Conservation (phyloP, 2,329 filamentous ascomycete genomes). For the Penicillium sp. region DNA sequence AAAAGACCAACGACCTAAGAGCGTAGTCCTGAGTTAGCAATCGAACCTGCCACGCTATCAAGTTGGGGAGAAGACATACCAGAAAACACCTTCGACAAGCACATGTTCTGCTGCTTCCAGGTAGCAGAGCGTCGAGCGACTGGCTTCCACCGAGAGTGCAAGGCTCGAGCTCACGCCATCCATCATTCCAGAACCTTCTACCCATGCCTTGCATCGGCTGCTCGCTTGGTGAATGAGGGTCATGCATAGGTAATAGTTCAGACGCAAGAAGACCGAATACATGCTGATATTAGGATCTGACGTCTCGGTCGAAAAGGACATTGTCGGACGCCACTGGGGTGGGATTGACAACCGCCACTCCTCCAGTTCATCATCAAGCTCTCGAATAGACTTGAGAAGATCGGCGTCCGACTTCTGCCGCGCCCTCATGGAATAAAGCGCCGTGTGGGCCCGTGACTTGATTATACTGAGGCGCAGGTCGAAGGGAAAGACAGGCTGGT, state of each 20-base stretch:
- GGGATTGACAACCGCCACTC: slow-evolving; percentile 54
- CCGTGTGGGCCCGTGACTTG: slow-evolving; percentile 51
- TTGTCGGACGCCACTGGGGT: slow-evolving; percentile 45
- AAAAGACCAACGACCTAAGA: slow-evolving; percentile 55
- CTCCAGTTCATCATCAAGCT: slow-evolving; percentile 58
- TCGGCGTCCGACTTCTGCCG: slow-evolving; percentile 54
- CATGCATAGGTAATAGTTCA: slow-evolving; percentile 58
- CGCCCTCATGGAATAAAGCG: slow-evolving; percentile 52
- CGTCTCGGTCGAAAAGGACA: slow-evolving; percentile 44
- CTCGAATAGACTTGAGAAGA: slow-evolving; percentile 54
- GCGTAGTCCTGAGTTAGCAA: neutral
- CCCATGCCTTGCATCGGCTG: slow-evolving; percentile 50
- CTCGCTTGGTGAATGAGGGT: slow-evolving; percentile 57
- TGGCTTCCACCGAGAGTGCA: slow-evolving; percentile 55
- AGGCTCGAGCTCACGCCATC: slow-evolving; percentile 54
- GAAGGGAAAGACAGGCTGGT: slow-evolving; percentile 43
- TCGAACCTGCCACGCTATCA: neutral
- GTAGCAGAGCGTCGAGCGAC: slow-evolving; percentile 54
- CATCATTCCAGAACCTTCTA: slow-evolving; percentile 34
- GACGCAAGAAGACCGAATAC: slow-evolving; percentile 49
- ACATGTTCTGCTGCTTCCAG: slow-evolving; percentile 45
- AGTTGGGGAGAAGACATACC: slow-evolving; percentile 36
- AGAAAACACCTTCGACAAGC: slow-evolving; percentile 51
- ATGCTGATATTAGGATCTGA: slow-evolving; percentile 43
- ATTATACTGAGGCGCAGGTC: slow-evolving; percentile 52